phyloP scores from a whole-genome alignment of 2,329 filamentous ascomycete genomes.

The Periconia sp. region DNA sequence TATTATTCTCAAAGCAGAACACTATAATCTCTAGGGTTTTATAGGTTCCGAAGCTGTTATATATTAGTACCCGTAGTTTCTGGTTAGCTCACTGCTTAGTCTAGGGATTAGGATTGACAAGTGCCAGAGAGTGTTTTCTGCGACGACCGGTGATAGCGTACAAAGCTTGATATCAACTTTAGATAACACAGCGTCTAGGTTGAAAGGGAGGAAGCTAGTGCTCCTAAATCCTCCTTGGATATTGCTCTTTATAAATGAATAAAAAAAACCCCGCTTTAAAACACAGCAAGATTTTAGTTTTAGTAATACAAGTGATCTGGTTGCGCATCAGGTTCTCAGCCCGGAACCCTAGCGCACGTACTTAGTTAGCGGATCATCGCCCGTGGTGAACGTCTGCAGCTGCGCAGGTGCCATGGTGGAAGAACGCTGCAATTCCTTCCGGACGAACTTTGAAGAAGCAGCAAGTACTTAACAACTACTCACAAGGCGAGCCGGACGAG shows the following conservation, averaged over 20 bases:
- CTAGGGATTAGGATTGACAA: conserved; percentile 50
- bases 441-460: not conserved
- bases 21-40: no score
- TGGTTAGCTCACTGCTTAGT: no score
- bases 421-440: not conserved
- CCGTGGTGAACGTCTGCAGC: conserved; percentile 1
- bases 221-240: conserved; percentile 29
- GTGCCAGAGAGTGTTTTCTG: conserved; percentile 12
- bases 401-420: conserved; percentile 1
- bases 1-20: no score
- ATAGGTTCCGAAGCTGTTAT: no score
- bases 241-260: conserved; percentile 31
- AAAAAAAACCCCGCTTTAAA: conserved; percentile 26
- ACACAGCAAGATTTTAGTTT: conserved; percentile 18
- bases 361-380: conserved; percentile 1
- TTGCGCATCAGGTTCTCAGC: conserved; percentile 27
- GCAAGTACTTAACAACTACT: not conserved
- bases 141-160: conserved; percentile 3
- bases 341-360: conserved; percentile 20
- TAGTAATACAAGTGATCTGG: conserved; percentile 35
- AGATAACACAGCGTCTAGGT: conserved; percentile 33
- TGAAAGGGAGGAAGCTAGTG: conserved; percentile 37
- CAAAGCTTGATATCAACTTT: conserved; percentile 27
- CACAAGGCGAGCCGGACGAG: not conserved
- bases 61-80: no score